Percentiles rank a stretch among this genome's conserved stretches.
phyloP scores from a whole-genome alignment of 768 basidiomycete genomes.

The Amyloporia xantha region DNA sequence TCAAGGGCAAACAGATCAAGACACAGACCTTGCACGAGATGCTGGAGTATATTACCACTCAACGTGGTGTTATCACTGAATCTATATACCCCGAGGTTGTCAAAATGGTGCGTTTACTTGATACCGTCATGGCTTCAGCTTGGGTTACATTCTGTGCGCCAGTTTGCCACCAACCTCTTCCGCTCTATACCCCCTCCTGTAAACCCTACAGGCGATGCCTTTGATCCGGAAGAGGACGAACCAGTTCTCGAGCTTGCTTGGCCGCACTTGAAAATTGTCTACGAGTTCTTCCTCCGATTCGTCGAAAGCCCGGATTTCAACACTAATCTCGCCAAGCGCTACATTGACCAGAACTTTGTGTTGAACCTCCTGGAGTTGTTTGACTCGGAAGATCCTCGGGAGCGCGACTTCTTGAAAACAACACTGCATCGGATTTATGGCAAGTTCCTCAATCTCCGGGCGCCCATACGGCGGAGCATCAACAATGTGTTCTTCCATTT shows the following conservation, averaged over 20 bases:
- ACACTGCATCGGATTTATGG: constrained; percentile 98
- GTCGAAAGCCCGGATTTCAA: constrained; percentile 98
- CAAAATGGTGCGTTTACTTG: constrained; percentile 69
- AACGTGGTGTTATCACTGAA: constrained; percentile 94
- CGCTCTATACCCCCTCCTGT: constrained; percentile 99
- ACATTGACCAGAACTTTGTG: constrained; percentile 94
- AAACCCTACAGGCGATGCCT: constrained; percentile 96
- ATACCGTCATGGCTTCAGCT: neutral
- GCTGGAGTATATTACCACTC: constrained; percentile 98
- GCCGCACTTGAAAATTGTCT: constrained; percentile 99
- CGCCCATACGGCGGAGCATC: constrained; percentile 98
- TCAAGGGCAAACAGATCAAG: constrained; percentile 98
- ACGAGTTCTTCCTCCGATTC: constrained; percentile 99
- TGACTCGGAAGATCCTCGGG: constrained; percentile 97
- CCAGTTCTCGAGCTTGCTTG: constrained; percentile 98
- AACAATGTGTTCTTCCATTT: constrained; percentile 99
- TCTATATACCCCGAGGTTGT: constrained; percentile 98
- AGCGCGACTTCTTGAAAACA: constrained; percentile 98
- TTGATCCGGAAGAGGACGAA: constrained; percentile 99
- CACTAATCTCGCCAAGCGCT: constrained; percentile 94
- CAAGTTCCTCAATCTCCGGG: constrained; percentile 97
- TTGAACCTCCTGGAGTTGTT: constrained; percentile 96
- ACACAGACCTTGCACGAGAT: constrained; percentile 96
- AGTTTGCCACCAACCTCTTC: constrained; percentile 99
- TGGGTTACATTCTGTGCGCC: constrained; percentile 6